Conservation (phyloP, 164 flowering plant species). For the Aristolochia californica region DNA sequence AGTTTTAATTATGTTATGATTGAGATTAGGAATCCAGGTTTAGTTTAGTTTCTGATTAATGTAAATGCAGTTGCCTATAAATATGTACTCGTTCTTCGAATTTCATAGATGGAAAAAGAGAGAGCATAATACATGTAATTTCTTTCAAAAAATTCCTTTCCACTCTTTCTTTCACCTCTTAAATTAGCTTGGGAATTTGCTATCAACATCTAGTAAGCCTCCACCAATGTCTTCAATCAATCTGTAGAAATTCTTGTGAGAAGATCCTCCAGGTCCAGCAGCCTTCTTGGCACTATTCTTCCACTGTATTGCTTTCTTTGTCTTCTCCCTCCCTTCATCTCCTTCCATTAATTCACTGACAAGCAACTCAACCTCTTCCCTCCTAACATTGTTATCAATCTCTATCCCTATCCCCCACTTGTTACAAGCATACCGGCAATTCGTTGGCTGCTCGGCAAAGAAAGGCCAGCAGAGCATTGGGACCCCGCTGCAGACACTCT, state of each 20-base stretch:
- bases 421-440: slow-evolving; percentile 4
- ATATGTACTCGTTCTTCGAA: no score
- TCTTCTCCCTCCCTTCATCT: slow-evolving; percentile 8
- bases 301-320: slow-evolving; percentile 2
- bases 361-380: slow-evolving; percentile 7
- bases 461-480: slow-evolving; percentile 11
- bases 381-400: slow-evolving; percentile 8
- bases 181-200: no score
- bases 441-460: slow-evolving; percentile 11
- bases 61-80: no score
- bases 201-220: no score
- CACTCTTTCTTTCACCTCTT: no score
- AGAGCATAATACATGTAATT: no score
- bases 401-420: slow-evolving; percentile 10
- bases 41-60: no score
- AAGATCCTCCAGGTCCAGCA: slow-evolving; percentile 1
- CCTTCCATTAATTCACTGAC: slow-evolving; percentile 9
- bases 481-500: slow-evolving; percentile 10
- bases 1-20: no score
- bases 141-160: no score
- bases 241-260: slow-evolving; percentile 1
- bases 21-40: no score
- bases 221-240: neutral
- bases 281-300: slow-evolving; percentile 2
- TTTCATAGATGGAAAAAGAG: no score